These are phyloP conservation scores for Cyathus striatus DNA, from an alignment of 768 basidiomycete genomes.

Conservation along the genomic window DNA sequence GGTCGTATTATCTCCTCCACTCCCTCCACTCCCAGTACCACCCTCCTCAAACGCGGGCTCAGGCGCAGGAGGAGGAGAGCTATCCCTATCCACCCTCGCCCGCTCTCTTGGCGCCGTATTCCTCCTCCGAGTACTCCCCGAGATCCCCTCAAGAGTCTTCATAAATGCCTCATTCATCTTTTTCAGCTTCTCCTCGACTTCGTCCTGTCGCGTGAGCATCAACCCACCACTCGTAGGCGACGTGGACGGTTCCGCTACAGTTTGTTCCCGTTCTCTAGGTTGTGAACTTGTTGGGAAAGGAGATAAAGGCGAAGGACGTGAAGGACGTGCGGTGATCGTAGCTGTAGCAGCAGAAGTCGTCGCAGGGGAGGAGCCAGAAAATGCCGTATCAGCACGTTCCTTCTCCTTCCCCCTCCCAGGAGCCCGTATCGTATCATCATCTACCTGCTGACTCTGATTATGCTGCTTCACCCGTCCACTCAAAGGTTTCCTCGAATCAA, in stretches of 20 bases:
- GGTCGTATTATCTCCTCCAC: conserved; percentile 7
- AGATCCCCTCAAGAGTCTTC: conserved; percentile 56
- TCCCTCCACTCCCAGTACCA: conserved; percentile 9
- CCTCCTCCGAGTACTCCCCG: conserved; percentile 7
- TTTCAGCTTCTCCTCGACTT: conserved; percentile 58
- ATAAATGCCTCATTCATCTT: conserved; percentile 68
- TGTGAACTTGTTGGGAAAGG: not conserved
- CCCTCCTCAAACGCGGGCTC: no score
- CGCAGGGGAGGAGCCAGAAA: not conserved
- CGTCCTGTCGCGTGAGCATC: conserved; percentile 61
- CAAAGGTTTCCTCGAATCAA: conserved; percentile 66
- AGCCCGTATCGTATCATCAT: conserved; percentile 4
- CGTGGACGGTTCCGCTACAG: conserved; percentile 3
- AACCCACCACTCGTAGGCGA: conserved; percentile 36
- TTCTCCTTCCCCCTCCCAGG: not conserved
- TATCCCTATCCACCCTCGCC: conserved; percentile 8
- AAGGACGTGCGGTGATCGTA: not conserved
- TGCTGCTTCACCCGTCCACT: conserved; percentile 30
- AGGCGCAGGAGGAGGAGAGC: no score
- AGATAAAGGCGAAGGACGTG: not conserved
- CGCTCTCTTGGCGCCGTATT: conserved; percentile 11
- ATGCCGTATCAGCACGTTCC: not conserved
- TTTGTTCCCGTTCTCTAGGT: no score
- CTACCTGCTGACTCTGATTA: conserved; percentile 6
- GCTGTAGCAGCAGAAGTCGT: not conserved